A percentile compares a stretch with the other conserved stretches of the same genome.
Conservation (phyloP, 2,329 filamentous ascomycete genomes). For the Exophiala xenobiotica region DNA sequence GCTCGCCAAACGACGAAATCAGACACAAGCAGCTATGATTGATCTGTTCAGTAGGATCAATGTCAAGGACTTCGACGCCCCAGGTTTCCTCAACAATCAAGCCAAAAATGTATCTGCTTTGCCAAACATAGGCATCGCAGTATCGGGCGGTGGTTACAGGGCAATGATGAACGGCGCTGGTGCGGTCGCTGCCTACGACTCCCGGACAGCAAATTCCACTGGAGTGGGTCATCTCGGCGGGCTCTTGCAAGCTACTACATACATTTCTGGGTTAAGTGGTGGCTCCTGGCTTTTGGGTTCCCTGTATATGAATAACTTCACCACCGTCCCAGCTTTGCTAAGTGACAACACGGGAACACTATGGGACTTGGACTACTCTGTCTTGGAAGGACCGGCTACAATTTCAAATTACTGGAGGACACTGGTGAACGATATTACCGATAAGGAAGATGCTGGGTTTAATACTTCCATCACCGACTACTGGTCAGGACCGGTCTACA, state of each 20-base stretch:
- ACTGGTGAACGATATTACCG: constrained; percentile 57
- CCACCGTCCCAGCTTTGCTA: constrained; percentile 59
- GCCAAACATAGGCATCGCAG: constrained; percentile 70
- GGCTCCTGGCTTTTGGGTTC: constrained; percentile 81
- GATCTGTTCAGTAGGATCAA: constrained; percentile 70
- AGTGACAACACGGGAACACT: constrained; percentile 46
- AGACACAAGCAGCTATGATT: constrained; percentile 70
- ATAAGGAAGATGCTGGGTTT: constrained; percentile 64
- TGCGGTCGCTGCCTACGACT: constrained; percentile 74
- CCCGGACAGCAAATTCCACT: constrained; percentile 63
- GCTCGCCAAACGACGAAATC: constrained; percentile 67
- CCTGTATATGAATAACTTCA: constrained; percentile 74
- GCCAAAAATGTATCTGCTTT: constrained; percentile 55
- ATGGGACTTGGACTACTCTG: constrained; percentile 63
- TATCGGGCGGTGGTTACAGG: constrained; percentile 80
- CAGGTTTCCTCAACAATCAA: constrained; percentile 63
- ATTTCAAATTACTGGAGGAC: constrained; percentile 62
- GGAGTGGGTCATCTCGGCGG: constrained; percentile 69
- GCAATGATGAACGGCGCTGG: constrained; percentile 80
- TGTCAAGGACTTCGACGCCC: constrained; percentile 72
- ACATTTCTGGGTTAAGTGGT: constrained; percentile 75
- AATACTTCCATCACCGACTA: constrained; percentile 77
- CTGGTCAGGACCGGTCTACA: no score
- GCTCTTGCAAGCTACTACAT: constrained; percentile 75
- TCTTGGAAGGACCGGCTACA: constrained; percentile 58